A percentile compares a stretch with the other conserved stretches of the same genome.
Evolutionary conservation across 2,329 filamentous ascomycete species (phyloP).

Genomic region (Ploettnerulaceae sp.): DNA sequence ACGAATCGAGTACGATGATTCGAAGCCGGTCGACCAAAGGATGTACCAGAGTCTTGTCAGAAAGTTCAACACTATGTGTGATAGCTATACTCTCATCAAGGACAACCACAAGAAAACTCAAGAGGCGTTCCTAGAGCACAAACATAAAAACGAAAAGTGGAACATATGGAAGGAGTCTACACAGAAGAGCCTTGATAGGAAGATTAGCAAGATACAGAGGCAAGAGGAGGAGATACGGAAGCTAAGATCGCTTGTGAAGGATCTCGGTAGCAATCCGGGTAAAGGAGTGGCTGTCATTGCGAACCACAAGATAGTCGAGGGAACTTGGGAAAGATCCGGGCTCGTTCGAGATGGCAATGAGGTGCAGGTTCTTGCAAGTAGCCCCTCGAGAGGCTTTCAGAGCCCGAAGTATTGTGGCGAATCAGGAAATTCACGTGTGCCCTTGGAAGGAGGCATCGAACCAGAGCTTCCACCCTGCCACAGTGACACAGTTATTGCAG

Average conservation of each 20-base stretch:
- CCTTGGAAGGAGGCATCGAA: not conserved
- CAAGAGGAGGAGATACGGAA: constrained; percentile 16
- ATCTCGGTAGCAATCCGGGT: not conserved
- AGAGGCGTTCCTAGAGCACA: constrained; percentile 13
- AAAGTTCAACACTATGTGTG: constrained; percentile 23
- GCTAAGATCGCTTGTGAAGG: constrained; percentile 8
- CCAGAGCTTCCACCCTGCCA: constrained; percentile 12
- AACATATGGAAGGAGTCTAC: constrained; percentile 7
- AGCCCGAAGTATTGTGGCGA: not conserved
- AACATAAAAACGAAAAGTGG: constrained; percentile 17
- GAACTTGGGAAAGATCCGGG: not conserved
- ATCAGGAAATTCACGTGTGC: not conserved
- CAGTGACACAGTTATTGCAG: constrained; percentile 9
- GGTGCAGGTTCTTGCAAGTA: constrained; percentile 5
- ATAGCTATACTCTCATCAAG: constrained; percentile 14
- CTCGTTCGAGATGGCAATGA: not conserved
- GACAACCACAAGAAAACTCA: constrained; percentile 14
- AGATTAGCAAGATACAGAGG: constrained; percentile 18
- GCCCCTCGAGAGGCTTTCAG: not conserved
- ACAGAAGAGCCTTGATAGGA: constrained; percentile 13
- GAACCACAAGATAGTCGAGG: not conserved
- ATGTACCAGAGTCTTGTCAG: constrained; percentile 15
- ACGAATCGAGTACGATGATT: constrained; percentile 6
- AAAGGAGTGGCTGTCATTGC: not conserved
- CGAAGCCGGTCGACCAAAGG: constrained; percentile 6